Percentiles rank a stretch among this genome's conserved stretches.
These are phyloP conservation scores for Thelonectria discophora DNA, from an alignment of 2,329 filamentous ascomycete species.

Conservation along the genomic window DNA sequence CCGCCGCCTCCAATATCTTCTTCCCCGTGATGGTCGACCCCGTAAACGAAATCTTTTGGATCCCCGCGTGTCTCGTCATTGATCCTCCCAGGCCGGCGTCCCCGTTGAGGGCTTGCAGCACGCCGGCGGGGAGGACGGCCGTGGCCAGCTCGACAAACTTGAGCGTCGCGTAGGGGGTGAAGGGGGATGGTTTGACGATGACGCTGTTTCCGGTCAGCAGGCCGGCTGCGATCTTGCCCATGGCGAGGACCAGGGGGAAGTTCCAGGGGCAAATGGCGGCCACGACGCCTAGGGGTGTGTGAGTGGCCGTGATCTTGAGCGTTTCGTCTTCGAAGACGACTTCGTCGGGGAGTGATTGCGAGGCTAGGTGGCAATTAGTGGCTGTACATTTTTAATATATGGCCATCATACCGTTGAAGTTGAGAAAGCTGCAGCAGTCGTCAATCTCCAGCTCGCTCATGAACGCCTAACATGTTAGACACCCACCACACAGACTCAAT, in stretches of 20 bases:
- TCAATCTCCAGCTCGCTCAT: not conserved
- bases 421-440: not conserved
- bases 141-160: conserved; percentile 67
- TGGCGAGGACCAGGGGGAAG: conserved; percentile 59
- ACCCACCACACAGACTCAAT: not conserved
- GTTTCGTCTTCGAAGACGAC: not conserved
- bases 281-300: conserved; percentile 50
- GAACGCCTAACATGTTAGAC: not conserved
- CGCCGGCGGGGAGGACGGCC: conserved; percentile 66
- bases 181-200: conserved; percentile 66
- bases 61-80: conserved; percentile 64
- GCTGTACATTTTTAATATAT: not conserved
- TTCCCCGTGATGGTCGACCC: conserved; percentile 69
- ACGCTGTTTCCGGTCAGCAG: conserved; percentile 64
- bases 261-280: conserved; percentile 64
- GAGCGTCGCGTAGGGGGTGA: conserved; percentile 64
- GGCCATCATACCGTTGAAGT: not conserved
- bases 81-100: conserved; percentile 67
- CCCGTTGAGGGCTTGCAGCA: conserved; percentile 67
- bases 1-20: conserved; percentile 63
- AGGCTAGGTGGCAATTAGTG: not conserved
- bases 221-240: conserved; percentile 64
- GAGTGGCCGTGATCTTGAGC: not conserved
- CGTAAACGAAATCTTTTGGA: conserved; percentile 71
- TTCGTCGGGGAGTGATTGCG: not conserved